Evolutionary conservation across 2,329 filamentous ascomycete genomes (phyloP), one percentile per base, ranked within the genome.

Genomic region (Botrytis squamosa): DNA sequence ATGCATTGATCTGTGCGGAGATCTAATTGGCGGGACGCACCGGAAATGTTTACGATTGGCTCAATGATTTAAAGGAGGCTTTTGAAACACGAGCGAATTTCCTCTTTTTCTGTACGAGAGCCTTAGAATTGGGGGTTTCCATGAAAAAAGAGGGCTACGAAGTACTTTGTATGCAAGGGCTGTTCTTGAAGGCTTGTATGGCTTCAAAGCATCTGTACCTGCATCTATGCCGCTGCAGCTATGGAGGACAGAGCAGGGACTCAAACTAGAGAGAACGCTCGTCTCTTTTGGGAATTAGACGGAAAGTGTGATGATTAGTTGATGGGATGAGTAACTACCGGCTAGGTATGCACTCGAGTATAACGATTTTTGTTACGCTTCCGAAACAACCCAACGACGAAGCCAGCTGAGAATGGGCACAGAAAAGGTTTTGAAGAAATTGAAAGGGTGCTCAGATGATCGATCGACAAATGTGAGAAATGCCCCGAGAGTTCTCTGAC

Each of bases 1-100:
- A n/a, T 42, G 38, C 60, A 42, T 64, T 42, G n/a, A 64, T 64
- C 62, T 64, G 62, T 64, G 62, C 40, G n/a, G n/a, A 64, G 10
- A 64, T 29, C 40, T 25, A 29, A 33, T 33, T 44, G 42, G 25
- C 38, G 38, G 38, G 20, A 14, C n/a, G 62, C 18, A 44, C n/a
- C 40, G 40, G 62, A 44, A 64, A 44, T 29, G 25, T 10, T 22
- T 33, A 40, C 62, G 62, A 64, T 64, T 64, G 40, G 62, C n/a
- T 20, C n/a, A 22, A n/a, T 9, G 18, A 64, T 20, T 12, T 18
- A 64, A 33, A 44, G 40, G n/a, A 44, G 40, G 38, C 62, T 44
- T 64, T 44, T 44, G 62, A 62, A 62, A 62, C 59, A 36, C 57
- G 57, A 60, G 57, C 36, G 57, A 36, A 29, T 64, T 36, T 62